Conservation (phyloP, 306 rosid species). For the Urtica urens region DNA sequence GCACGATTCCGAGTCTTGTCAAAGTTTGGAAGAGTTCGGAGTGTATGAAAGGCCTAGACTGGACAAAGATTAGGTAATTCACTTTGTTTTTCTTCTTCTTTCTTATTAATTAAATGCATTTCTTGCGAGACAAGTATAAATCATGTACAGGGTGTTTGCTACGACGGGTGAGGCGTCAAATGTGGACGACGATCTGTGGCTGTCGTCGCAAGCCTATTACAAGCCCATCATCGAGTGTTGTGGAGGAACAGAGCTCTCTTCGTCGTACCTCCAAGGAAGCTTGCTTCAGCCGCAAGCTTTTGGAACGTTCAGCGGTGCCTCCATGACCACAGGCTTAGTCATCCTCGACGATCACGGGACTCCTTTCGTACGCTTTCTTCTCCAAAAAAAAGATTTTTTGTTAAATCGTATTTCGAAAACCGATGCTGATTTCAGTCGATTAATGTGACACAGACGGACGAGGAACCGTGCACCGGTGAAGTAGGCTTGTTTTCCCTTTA, state of each 20-base stretch:
- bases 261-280: constrained; percentile 49
- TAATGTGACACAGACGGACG: constrained; percentile 47
- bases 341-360: constrained; percentile 61
- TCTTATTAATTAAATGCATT: neutral
- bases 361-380: constrained; percentile 38
- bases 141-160: constrained; percentile 43
- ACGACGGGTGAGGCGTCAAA: constrained; percentile 71
- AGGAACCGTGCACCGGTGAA: constrained; percentile 66
- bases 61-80: constrained; percentile 87
- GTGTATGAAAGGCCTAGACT: constrained; percentile 76
- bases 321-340: constrained; percentile 60
- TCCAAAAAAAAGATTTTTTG: neutral
- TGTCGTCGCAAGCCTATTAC: constrained; percentile 66
- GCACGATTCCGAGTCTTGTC: constrained; percentile 90
- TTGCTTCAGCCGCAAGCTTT: constrained; percentile 77
- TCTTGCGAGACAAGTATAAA: constrained; percentile 6
- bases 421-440: constrained; percentile 15
- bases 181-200: constrained; percentile 86
- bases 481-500: constrained; percentile 49
- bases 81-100: constrained; percentile 6
- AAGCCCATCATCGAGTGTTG: constrained; percentile 53
- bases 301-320: constrained; percentile 63
- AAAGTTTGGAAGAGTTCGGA: constrained; percentile 72
- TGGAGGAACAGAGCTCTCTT: constrained; percentile 83
- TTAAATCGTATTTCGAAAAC: neutral